phyloP scores from a whole-genome alignment of 2,329 filamentous ascomycete species.

The Fusarium austroafricanum region DNA sequence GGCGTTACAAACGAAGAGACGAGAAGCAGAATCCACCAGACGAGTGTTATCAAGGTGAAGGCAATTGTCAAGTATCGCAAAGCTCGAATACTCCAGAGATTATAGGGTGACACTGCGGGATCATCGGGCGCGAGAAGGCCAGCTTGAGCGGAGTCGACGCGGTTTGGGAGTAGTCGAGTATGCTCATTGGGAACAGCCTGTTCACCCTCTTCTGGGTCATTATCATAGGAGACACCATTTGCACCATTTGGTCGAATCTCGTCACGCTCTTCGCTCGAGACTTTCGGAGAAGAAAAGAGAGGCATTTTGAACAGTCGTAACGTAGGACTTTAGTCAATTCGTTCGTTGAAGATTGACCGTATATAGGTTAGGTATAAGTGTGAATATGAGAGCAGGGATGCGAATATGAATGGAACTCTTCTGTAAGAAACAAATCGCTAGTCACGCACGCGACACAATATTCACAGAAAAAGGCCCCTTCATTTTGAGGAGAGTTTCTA shows the following conservation, averaged over 20 bases:
- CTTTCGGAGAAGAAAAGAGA: conserved; percentile 48
- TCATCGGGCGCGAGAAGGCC: conserved; percentile 56
- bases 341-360: background rate
- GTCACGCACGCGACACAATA: conserved; percentile 10
- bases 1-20: conserved; percentile 91
- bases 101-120: conserved; percentile 84
- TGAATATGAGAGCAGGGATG: background rate
- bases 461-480: conserved; percentile 7
- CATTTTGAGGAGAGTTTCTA: background rate
- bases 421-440: conserved; percentile 3
- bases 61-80: conserved; percentile 81
- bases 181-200: conserved; percentile 60
- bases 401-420: background rate
- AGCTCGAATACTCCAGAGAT: conserved; percentile 89
- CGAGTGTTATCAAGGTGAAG: conserved; percentile 78
- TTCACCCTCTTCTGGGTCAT: conserved; percentile 42
- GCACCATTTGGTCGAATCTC: conserved; percentile 17
- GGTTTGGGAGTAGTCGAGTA: conserved; percentile 76
- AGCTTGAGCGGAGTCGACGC: conserved; percentile 62
- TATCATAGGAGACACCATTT: conserved; percentile 11
- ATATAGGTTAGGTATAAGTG: background rate
- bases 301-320: conserved; percentile 45
- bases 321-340: background rate
- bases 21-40: conserved; percentile 95
- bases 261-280: conserved; percentile 35